A percentile compares a stretch with the other conserved stretches of the same genome.
phyloP scores from a whole-genome alignment of 108 stramenopile genomes.

The Pseudonitzschia multistriata region DNA sequence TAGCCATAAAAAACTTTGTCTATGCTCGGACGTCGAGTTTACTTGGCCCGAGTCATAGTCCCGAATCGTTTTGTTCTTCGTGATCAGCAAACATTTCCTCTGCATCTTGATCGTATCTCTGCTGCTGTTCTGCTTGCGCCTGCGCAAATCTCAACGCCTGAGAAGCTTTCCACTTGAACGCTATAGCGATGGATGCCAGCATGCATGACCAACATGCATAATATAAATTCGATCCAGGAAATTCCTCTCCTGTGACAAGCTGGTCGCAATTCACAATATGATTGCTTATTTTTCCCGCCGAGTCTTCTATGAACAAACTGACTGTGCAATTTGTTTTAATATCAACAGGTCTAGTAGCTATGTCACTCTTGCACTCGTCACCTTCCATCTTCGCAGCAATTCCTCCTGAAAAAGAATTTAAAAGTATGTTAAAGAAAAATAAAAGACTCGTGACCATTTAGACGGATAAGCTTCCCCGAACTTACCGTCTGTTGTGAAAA shows the following conservation, averaged over 20 bases:
- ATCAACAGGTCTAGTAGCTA: neutral
- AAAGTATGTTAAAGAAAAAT: neutral
- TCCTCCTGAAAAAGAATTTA: neutral
- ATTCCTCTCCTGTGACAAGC: neutral
- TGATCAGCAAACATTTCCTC: neutral
- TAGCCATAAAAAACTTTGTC: no score
- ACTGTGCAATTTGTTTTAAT: constrained; percentile 1
- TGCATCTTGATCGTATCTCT: neutral
- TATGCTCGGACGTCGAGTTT: neutral
- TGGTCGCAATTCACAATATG: neutral
- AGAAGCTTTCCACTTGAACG: constrained; percentile 71
- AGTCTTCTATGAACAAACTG: neutral
- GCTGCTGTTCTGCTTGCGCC: constrained; percentile 7
- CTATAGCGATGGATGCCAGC: constrained; percentile 43
- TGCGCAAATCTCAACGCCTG: constrained; percentile 65
- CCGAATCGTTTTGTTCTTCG: neutral
- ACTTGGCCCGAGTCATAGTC: neutral
- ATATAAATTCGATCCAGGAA: constrained; percentile 70
- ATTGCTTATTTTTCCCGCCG: neutral
- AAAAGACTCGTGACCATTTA: no score
- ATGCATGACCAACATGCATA: constrained; percentile 53
- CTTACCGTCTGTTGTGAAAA: constrained; percentile 26
- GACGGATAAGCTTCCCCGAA: neutral
- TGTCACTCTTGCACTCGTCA: neutral
- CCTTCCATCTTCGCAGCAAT: constrained; percentile 21